These are phyloP conservation scores for Penicillium crustosum DNA, from an alignment of 2,329 filamentous ascomycete species.

Conservation along the genomic window DNA sequence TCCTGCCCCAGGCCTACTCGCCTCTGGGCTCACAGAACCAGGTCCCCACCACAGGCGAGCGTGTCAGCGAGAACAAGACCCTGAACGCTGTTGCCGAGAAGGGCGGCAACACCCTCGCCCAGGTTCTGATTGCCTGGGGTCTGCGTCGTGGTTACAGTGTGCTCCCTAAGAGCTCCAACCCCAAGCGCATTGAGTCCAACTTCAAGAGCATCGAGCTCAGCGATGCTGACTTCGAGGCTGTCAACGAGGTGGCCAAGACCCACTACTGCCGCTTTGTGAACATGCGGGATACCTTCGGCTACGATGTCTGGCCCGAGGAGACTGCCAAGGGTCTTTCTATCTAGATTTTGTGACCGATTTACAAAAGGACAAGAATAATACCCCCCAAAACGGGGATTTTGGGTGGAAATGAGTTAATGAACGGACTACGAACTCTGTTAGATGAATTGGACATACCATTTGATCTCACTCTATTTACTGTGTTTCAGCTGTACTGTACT, in stretches of 20 bases:
- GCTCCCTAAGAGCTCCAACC: conserved; percentile 69
- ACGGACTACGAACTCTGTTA: conserved; percentile 15
- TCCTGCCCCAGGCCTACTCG: conserved; percentile 46
- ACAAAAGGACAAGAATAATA: conserved; percentile 8
- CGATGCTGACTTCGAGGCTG: conserved; percentile 58
- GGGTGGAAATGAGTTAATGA: conserved; percentile 16
- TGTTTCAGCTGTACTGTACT: background rate
- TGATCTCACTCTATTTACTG: background rate
- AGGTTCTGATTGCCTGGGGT: conserved; percentile 66
- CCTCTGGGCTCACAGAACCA: conserved; percentile 65
- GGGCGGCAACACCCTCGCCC: conserved; percentile 58
- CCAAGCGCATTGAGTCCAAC: conserved; percentile 67
- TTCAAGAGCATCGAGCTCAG: conserved; percentile 61
- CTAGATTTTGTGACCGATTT: conserved; percentile 16
- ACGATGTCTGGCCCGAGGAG: conserved; percentile 68
- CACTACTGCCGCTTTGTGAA: conserved; percentile 72
- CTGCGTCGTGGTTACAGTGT: conserved; percentile 65
- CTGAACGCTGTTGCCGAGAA: conserved; percentile 60
- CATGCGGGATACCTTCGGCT: conserved; percentile 79
- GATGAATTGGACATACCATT: conserved; percentile 21
- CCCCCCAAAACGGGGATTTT: conserved; percentile 2
- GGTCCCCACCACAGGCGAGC: conserved; percentile 67
- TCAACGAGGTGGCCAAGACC: conserved; percentile 64
- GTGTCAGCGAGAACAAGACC: conserved; percentile 59
- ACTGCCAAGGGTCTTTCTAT: conserved; percentile 35